Conservation (phyloP, 1,139 yeast genomes). For the Suhomyces maxii region DNA sequence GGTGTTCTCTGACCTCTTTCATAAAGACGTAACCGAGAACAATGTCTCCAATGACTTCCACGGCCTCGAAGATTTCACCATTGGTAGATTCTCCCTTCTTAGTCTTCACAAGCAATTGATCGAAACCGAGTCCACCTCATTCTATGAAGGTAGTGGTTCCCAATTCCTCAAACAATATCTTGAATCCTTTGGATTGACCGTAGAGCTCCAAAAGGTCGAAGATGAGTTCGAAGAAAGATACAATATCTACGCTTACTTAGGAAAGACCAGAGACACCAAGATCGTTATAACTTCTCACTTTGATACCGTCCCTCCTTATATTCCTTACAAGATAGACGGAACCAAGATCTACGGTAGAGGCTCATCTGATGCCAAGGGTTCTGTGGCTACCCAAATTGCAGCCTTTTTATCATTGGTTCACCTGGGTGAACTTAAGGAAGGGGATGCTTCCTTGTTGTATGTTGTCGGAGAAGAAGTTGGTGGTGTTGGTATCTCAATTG, state of each 20-base stretch:
- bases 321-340: constrained; percentile 53
- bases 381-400: constrained; percentile 62
- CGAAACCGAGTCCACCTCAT: constrained; percentile 16
- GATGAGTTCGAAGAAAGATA: constrained; percentile 31
- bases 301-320: constrained; percentile 71
- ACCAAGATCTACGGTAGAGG: constrained; percentile 64
- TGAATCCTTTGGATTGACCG: constrained; percentile 46
- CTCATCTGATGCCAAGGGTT: constrained; percentile 65
- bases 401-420: constrained; percentile 49
- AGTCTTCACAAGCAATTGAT: constrained; percentile 17
- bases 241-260: constrained; percentile 61
- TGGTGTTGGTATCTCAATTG: constrained; percentile 60
- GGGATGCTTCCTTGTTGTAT: constrained; percentile 58
- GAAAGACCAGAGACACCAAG: constrained; percentile 44
- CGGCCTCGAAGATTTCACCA: constrained; percentile 13
- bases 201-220: constrained; percentile 44
- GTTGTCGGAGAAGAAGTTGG: constrained; percentile 71
- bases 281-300: constrained; percentile 64
- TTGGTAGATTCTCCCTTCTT: constrained; percentile 17
- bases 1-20: constrained; percentile 2
- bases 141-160: constrained; percentile 15
- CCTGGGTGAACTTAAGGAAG: constrained; percentile 41
- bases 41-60: not conserved
- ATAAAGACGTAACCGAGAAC: not conserved
- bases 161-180: constrained; percentile 34